Base-by-base conservation (phyloP, 345 rosid genomes). In the Cardiospermum halicacabum region DNA sequence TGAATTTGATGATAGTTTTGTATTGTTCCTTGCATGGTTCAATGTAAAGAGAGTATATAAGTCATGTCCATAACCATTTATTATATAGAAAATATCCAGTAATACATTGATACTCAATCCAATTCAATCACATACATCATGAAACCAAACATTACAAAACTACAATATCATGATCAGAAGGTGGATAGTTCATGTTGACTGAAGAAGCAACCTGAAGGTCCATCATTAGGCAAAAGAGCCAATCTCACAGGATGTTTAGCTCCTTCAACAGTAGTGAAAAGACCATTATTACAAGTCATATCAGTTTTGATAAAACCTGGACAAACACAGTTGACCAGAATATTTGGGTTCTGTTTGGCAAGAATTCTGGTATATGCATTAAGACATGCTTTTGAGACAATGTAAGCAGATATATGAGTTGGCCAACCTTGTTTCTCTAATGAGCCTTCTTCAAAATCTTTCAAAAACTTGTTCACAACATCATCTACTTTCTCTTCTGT, bases 241-340 rank as follows among this genome's bases (percentile, higher is more conserved):
- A 85, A 70, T 58, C 62, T 76, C 18, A 76, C 72, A 5, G 78
- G 76, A 56, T 61, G 64, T 28, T 61, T 69, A 15, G 82, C 84
- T 11, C 87, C 87, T 74, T 85, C 75, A 56, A 74, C 76, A 2
- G 51, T 74, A 1, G 68, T 48, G 36, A 67, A 59, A 3, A 36
- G 37, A 30, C 84, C 89, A 7, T 73, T 73, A 26, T 72, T 69
- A 34, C 32, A 45, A 56, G 36, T 85, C 6, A 75, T 39, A 19
- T 85, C 82, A 0, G 84, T 82, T 19, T 77, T 82, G 11, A 80
- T 84, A 50, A 19, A 78, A 36, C 85, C 87, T 27, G 87, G 87
- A 59, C 85, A 85, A 9, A 79, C 80, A 36, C 77, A 22, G 31
- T 79, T 85, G 74, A 82, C 60, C 64, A 54, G 11, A 43, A 78